Base-by-base conservation (phyloP, 768 basidiomycete species). In the Boletus tylopilopsis region DNA sequence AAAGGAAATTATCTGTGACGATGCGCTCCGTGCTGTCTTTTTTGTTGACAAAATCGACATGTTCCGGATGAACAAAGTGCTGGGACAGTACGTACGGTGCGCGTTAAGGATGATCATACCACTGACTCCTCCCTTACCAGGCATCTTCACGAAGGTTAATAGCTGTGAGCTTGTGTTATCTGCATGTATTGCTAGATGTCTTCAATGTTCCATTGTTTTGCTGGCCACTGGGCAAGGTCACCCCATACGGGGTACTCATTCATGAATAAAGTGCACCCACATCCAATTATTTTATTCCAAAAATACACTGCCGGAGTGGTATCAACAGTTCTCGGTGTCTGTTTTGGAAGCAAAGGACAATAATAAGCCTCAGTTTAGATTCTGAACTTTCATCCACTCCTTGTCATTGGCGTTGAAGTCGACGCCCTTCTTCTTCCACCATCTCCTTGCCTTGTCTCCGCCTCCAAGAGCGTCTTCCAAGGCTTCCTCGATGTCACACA, bases 41-140 rank as follows among this genome's bases (percentile, higher is more conserved):
- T 79, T 78, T 49, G 77, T 80, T 12, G 87, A 91, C 55, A 87
- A 82, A 65, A 81, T 96, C 49, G 83, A 90, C 69, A 94, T 94
- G 91, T 94, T 95, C 72, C 82, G 76, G 57, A 95, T 95, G 93
- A 95, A 94, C 76, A 92, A 94, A 69, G 77, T 86, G 23, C 72
- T 95, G 49, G 87, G 87, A 64, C 74, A 84, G 87, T 92, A 47
- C 50, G 80, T 71, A 10, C 5, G 4, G 13, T 19, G 23, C 9
- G 6, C 19, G 15, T 34, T 21, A 10, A 23, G 24, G 27, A 37
- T 6, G 15, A 38, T 38, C 6, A 18, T 40, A 7, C 16, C 9
- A 22, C 50, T 58, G 11, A 56, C 39, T 8, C 12, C 39, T 8
- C 12, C 38, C 21, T 39, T 40, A 15, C 15, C 33, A 70, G 68